These are phyloP conservation scores for Entonaema liquescens DNA, from an alignment of 495 filamentous ascomycete genomes.

Conservation along the genomic window DNA sequence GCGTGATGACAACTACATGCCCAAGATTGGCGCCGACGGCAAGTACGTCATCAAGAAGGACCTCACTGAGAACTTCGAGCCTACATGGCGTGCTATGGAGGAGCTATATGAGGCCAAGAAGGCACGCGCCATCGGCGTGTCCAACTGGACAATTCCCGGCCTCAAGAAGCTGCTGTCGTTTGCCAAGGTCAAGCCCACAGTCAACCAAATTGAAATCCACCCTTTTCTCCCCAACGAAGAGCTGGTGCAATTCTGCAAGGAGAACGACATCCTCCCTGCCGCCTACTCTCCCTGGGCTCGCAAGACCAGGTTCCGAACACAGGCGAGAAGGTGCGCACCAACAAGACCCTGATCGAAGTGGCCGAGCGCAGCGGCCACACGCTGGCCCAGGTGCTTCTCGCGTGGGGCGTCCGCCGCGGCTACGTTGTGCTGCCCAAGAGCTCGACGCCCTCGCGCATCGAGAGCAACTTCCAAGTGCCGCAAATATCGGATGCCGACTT, in stretches of 20 bases:
- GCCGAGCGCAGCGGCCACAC: slow-evolving; percentile 52
- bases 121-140: slow-evolving; percentile 58
- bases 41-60: slow-evolving; percentile 56
- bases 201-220: slow-evolving; percentile 63
- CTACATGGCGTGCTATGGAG: slow-evolving; percentile 64
- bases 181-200: slow-evolving; percentile 54
- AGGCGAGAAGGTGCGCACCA: slow-evolving; percentile 55
- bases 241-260: slow-evolving; percentile 64
- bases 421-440: slow-evolving; percentile 62
- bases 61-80: slow-evolving; percentile 62
- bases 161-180: slow-evolving; percentile 53
- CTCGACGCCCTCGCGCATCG: slow-evolving; percentile 71
- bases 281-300: slow-evolving; percentile 70
- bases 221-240: slow-evolving; percentile 63
- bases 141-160: slow-evolving; percentile 57
- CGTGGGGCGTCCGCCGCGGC: slow-evolving; percentile 55
- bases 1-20: slow-evolving; percentile 56
- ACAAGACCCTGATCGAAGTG: slow-evolving; percentile 52
- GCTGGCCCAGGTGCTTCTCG: slow-evolving; percentile 58
- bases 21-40: slow-evolving; percentile 65
- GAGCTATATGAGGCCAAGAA: slow-evolving; percentile 51
- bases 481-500: slow-evolving; percentile 53
- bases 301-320: slow-evolving; percentile 66
- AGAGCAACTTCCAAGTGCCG: slow-evolving; percentile 61
- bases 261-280: slow-evolving; percentile 68